A percentile compares a stretch with the other conserved stretches of the same genome.
Evolutionary conservation across 352 stramenopile genomes (phyloP).

Genomic region (Pythium pectinolyticum): DNA sequence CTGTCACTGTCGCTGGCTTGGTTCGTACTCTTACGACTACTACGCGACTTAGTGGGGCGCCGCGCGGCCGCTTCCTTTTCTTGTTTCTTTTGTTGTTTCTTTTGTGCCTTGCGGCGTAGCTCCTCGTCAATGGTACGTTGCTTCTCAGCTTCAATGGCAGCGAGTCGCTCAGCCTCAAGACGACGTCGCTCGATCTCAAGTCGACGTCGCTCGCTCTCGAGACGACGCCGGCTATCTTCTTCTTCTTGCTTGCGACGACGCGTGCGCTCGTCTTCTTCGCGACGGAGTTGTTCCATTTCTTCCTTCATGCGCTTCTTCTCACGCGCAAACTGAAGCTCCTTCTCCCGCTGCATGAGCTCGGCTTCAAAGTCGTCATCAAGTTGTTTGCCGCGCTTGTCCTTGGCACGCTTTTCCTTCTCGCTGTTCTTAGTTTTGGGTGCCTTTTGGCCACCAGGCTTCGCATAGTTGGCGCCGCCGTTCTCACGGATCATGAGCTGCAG

Average conservation of each 20-base stretch:
- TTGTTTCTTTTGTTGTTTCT: slow-evolving; percentile 8
- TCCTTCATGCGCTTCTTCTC: slow-evolving; percentile 25
- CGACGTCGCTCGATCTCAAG: slow-evolving; percentile 14
- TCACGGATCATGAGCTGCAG: slow-evolving; percentile 48
- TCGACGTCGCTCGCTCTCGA: slow-evolving; percentile 11
- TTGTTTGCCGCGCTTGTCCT: slow-evolving; percentile 5
- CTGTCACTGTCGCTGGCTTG: background rate
- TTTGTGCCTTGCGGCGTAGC: background rate
- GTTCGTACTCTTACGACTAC: slow-evolving; percentile 17
- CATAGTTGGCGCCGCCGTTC: slow-evolving; percentile 2
- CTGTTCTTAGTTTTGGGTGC: slow-evolving; percentile 4
- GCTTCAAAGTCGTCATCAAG: no score
- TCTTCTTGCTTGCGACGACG: slow-evolving; percentile 24
- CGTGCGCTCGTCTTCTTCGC: slow-evolving; percentile 17
- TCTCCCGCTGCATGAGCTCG: slow-evolving; percentile 19
- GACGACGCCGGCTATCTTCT: slow-evolving; percentile 4
- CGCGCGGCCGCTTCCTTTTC: slow-evolving; percentile 17
- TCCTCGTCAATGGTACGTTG: slow-evolving; percentile 20
- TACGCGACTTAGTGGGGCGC: background rate
- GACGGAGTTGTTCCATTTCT: slow-evolving; percentile 21
- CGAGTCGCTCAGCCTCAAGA: slow-evolving; percentile 9
- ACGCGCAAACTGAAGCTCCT: slow-evolving; percentile 22
- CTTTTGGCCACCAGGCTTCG: background rate
- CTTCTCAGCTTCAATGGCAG: slow-evolving; percentile 2
- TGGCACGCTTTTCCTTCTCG: background rate